phyloP scores from a whole-genome alignment of 108 stramenopile genomes.

The Heterococcus sp. region DNA sequence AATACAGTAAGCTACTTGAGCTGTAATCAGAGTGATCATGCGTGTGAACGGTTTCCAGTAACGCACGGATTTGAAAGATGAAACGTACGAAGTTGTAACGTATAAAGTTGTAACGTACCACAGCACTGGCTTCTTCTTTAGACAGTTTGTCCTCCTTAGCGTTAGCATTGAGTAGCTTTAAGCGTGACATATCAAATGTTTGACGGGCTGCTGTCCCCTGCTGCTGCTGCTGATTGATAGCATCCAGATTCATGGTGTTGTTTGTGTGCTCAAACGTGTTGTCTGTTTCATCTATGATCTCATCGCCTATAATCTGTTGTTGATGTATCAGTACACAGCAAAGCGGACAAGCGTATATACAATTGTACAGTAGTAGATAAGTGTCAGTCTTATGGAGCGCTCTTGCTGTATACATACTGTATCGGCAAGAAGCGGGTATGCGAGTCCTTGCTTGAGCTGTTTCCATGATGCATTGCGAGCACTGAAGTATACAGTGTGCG shows the following conservation, averaged over 20 bases:
- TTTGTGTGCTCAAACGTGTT: conserved; percentile 5
- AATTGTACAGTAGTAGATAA: not conserved
- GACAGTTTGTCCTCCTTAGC: not conserved
- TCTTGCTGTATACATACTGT: not conserved
- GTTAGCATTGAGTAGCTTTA: conserved; percentile 37
- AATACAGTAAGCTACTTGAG: too few relatives aligned
- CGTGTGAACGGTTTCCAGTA: too few relatives aligned
- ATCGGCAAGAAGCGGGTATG: too few relatives aligned
- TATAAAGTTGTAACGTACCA: too few relatives aligned
- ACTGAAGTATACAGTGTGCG: too few relatives aligned
- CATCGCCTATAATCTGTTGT: conserved; percentile 80
- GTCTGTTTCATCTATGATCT: conserved; percentile 98
- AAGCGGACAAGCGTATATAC: not conserved
- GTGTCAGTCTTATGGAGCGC: not conserved
- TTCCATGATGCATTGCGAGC: too few relatives aligned
- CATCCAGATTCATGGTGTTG: not conserved
- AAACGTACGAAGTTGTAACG: too few relatives aligned
- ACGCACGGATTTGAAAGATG: too few relatives aligned
- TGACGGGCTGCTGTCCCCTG: not conserved
- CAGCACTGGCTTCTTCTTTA: conserved; percentile 17
- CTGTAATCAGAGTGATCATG: too few relatives aligned
- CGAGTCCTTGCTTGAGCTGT: too few relatives aligned
- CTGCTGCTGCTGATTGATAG: not conserved
- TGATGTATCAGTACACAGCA: not conserved
- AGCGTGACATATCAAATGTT: conserved; percentile 31